Evolutionary conservation across 345 rosid genomes (phyloP).

Genomic region (Brassica rapa): DNA sequence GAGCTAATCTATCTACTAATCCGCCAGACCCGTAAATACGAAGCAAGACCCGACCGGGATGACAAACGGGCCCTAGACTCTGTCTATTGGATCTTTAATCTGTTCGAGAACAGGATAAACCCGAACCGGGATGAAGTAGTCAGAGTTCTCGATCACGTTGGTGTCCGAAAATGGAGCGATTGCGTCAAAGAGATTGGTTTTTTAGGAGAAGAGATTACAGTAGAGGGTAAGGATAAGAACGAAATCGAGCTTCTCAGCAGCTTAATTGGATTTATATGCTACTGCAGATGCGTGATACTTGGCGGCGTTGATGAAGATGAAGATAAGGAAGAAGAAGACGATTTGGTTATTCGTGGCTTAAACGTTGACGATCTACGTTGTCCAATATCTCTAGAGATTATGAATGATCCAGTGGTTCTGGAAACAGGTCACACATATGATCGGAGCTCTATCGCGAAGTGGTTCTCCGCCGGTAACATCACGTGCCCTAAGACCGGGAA

Average conservation of each 20-base stretch:
- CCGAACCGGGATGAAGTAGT: conserved; percentile 45
- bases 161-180: conserved; percentile 62
- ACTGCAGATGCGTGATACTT: conserved; percentile 64
- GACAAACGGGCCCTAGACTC: conserved; percentile 46
- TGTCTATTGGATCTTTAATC: conserved; percentile 46
- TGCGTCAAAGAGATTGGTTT: conserved; percentile 60
- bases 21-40: conserved; percentile 57
- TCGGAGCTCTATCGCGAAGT: conserved; percentile 61
- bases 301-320: conserved; percentile 39
- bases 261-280: conserved; percentile 59
- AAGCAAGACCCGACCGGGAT: conserved; percentile 47
- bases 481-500: conserved; percentile 76
- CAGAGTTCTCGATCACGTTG: conserved; percentile 53
- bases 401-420: conserved; percentile 68
- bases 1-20: conserved; percentile 51
- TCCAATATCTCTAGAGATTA: conserved; percentile 72
- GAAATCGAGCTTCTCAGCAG: conserved; percentile 49
- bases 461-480: conserved; percentile 64
- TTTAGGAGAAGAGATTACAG: conserved; percentile 53
- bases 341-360: conserved; percentile 32
- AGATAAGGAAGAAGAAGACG: conserved; percentile 21
- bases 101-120: conserved; percentile 49
- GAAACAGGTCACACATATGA: conserved; percentile 75
- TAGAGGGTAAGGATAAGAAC: conserved; percentile 31
- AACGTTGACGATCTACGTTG: conserved; percentile 68